Evolutionary conservation across 1,284 basidiomycete genomes (phyloP).

Genomic region (Marasmius tenuissimus): DNA sequence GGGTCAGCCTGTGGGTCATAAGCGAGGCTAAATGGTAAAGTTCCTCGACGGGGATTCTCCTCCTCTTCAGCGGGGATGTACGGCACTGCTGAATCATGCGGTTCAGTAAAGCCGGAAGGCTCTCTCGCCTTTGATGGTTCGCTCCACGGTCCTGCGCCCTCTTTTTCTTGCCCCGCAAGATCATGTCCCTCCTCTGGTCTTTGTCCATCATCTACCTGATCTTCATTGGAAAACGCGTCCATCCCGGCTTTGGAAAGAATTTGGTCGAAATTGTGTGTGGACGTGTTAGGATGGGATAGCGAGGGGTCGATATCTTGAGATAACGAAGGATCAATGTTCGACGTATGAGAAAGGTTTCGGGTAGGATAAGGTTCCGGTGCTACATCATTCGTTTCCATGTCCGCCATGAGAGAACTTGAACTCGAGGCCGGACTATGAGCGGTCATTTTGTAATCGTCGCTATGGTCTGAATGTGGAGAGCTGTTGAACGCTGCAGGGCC

Average conservation of each 20-base stretch:
- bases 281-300: not conserved
- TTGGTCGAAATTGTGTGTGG: not conserved
- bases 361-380: not conserved
- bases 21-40: conserved; percentile 16
- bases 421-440: not conserved
- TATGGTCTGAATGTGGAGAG: not conserved
- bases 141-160: not conserved
- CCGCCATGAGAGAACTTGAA: not conserved
- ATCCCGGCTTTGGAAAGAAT: not conserved
- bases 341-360: not conserved
- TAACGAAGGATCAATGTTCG: not conserved
- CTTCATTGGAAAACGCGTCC: not conserved
- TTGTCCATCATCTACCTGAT: not conserved
- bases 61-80: not conserved
- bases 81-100: no score
- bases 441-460: not conserved
- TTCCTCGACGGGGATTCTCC: not conserved
- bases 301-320: not conserved
- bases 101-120: no score
- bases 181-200: not conserved
- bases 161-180: not conserved
- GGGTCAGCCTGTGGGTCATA: conserved; percentile 27
- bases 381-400: not conserved
- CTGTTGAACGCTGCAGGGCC: not conserved
- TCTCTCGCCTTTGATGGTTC: no score